Evolutionary conservation across 345 rosid genomes (phyloP).

Genomic region (Eutrema heterophyllum): DNA sequence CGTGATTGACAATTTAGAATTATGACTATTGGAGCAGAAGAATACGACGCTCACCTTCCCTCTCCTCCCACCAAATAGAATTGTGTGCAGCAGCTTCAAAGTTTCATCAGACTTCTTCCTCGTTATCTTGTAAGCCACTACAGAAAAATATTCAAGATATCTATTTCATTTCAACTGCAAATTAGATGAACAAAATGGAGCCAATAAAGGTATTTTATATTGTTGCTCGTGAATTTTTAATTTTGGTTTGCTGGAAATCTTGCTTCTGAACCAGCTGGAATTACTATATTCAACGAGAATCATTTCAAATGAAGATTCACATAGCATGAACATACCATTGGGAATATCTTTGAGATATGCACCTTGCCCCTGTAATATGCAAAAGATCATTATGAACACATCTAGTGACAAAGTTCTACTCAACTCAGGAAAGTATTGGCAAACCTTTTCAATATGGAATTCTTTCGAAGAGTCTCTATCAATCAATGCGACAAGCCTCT

Average conservation of each 20-base stretch:
- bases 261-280: not conserved
- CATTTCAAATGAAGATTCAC: not conserved
- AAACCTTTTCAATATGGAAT: slow-evolving; percentile 77
- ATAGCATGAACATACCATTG: slow-evolving; percentile 51
- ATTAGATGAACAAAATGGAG: not conserved
- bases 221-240: not conserved
- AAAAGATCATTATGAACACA: slow-evolving; percentile 11
- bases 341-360: slow-evolving; percentile 86
- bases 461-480: slow-evolving; percentile 74
- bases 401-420: not conserved
- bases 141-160: slow-evolving; percentile 7
- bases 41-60: slow-evolving; percentile 55
- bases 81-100: slow-evolving; percentile 65
- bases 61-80: slow-evolving; percentile 72
- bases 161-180: not conserved
- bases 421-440: slow-evolving; percentile 8
- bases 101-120: slow-evolving; percentile 76
- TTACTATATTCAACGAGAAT: not conserved
- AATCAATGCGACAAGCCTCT: slow-evolving; percentile 79
- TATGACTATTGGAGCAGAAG: not conserved
- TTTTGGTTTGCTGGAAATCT: not conserved
- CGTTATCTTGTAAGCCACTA: slow-evolving; percentile 83
- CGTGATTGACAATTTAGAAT: not conserved
- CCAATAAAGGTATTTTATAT: not conserved
- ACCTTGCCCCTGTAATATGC: slow-evolving; percentile 74